A percentile compares a stretch with the other conserved stretches of the same genome.
Evolutionary conservation across 495 filamentous ascomycete species (phyloP).

Genomic region (Penicillium atrosanguineum): DNA sequence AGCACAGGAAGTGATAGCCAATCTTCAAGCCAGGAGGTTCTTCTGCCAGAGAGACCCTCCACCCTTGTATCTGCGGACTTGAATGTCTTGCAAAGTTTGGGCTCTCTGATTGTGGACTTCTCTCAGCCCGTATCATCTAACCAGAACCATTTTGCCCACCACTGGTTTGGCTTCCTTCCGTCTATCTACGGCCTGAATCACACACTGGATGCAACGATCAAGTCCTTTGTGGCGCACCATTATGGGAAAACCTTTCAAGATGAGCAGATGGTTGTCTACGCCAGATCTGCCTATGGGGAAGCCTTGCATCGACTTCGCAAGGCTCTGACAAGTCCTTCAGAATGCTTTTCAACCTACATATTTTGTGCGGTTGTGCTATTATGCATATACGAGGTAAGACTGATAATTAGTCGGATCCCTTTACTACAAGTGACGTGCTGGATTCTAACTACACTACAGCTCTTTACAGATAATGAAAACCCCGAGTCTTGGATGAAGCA

Average conservation of each 20-base stretch:
- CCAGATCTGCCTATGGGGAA: constrained; percentile 29
- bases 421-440: neutral
- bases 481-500: constrained; percentile 39
- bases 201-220: constrained; percentile 30
- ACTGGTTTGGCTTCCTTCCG: constrained; percentile 33
- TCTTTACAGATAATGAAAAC: constrained; percentile 33
- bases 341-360: constrained; percentile 29
- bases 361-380: constrained; percentile 34
- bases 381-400: constrained; percentile 36
- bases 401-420: neutral
- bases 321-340: constrained; percentile 20
- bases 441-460: constrained; percentile 12
- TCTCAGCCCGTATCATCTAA: constrained; percentile 15
- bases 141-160: constrained; percentile 17
- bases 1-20: neutral
- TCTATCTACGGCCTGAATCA: constrained; percentile 29
- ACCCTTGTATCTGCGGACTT: constrained; percentile 10
- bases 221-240: constrained; percentile 32
- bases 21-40: constrained; percentile 3
- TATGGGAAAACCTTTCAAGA: constrained; percentile 24
- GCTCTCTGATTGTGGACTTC: constrained; percentile 25
- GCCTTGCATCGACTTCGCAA: constrained; percentile 25
- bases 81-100: constrained; percentile 27
- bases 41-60: constrained; percentile 1
- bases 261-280: constrained; percentile 27